These are phyloP conservation scores for Takashimella tepidaria DNA, from an alignment of 1,284 basidiomycete genomes.

Conservation along the genomic window DNA sequence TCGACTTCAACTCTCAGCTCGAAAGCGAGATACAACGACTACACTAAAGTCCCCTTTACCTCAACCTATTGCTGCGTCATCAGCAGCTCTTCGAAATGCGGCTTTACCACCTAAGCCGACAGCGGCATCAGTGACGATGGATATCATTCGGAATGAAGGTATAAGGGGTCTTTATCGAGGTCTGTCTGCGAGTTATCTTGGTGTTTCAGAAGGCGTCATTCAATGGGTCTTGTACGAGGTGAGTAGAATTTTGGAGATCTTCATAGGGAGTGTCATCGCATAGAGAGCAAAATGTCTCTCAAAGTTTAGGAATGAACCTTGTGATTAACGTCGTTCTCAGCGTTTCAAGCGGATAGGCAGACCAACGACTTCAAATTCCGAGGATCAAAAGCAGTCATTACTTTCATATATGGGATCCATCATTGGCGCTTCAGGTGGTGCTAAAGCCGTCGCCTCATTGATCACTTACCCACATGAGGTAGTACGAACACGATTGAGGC, in stretches of 20 bases:
- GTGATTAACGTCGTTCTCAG: conserved; percentile 11
- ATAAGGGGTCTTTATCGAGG: conserved; percentile 89
- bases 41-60: conserved; percentile 14
- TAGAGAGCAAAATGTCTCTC: too few relatives aligned
- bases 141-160: conserved; percentile 78
- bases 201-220: conserved; percentile 93
- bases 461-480: conserved; percentile 98
- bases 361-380: conserved; percentile 12
- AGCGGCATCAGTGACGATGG: conserved; percentile 59
- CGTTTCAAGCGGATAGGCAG: conserved; percentile 39
- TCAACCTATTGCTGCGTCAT: conserved; percentile 26
- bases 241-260: too few relatives aligned
- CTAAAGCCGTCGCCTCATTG: conserved; percentile 86
- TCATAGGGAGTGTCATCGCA: too few relatives aligned
- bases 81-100: conserved; percentile 15
- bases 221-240: conserved; percentile 95
- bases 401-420: conserved; percentile 58
- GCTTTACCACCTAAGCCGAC: conserved; percentile 15
- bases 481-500: conserved; percentile 83
- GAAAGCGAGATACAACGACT: conserved; percentile 20
- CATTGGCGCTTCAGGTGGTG: conserved; percentile 84
- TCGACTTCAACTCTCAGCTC: conserved; percentile 63
- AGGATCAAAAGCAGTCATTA: conserved; percentile 50
- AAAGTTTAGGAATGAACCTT: too few relatives aligned
- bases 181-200: conserved; percentile 87